Base-by-base conservation (phyloP, 192 early-diverging fungal species). In the Spizellomyces punctatus region DNA sequence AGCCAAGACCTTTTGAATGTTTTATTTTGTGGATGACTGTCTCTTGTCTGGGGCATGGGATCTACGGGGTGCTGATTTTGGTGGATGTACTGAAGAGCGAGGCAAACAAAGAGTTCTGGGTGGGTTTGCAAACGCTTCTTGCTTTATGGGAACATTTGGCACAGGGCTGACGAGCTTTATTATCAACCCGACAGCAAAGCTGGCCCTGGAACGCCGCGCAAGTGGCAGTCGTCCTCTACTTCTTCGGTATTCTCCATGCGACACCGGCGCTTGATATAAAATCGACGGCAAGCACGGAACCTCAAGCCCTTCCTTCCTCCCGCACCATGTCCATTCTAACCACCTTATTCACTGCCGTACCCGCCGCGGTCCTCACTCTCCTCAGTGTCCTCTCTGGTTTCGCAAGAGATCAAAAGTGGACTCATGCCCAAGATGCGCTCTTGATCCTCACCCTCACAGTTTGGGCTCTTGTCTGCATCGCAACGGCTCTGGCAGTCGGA, bases 271-370 rank as follows among this genome's bases (percentile, higher is more conserved):
- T 54, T 12, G 50, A 54, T 4, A 54, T 54, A 54, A n/a, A 12
- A 54, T 54, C 50, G 12, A 54, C 50, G 17, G 4, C 50, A 54
- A n/a, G 1, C 17, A 19, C 50, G 12, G 50, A 19, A 19, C 17
- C 50, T 4, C 50, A 36, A 36, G 27, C 27, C 27, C 27, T 36
- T 36, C 27, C 27, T 36, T 36, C 27, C 1, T 36, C 50, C 17
- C 50, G 50, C 50, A 54, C 50, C 50, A 54, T 54, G 50, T 54
- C 17, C 50, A n/a, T n/a, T 19, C 17, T 54, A 12, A 54, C 50
- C 0, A n/a, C 50, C 12, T n/a, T 54, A 12, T 54, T 12, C 50
- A n/a, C 50, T 2, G 50, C 14, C 50, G 14, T 54, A 54, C 50
- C 50, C 12, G 50, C 50, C 17, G 17, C 17, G 14, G 1, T 54